A percentile compares a stretch with the other conserved stretches of the same genome.
These are phyloP conservation scores for Termitomyces sp. DNA, from an alignment of 768 basidiomycete genomes.

Conservation along the genomic window DNA sequence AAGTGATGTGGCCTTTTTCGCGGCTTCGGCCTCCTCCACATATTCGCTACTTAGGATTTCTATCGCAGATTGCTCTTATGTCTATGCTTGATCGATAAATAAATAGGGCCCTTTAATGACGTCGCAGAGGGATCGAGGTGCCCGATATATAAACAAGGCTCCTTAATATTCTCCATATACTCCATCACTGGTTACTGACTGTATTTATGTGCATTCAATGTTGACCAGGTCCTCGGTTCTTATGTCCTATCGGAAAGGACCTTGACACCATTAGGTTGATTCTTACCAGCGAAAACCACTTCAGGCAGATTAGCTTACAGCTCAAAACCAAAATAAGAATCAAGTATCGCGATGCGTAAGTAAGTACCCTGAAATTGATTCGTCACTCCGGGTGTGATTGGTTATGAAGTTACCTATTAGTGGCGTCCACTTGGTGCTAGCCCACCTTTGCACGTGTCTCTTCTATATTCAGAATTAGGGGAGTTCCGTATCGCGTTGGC, in stretches of 20 bases:
- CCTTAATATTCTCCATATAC: background rate
- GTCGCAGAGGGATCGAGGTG: too few species aligned
- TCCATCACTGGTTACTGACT: background rate
- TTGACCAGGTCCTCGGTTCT: background rate
- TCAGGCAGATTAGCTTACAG: background rate
- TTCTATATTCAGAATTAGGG: background rate
- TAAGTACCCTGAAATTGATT: background rate
- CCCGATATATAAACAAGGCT: too few species aligned
- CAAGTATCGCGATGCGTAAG: background rate
- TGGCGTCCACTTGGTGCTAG: background rate
- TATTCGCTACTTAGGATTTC: constrained; percentile 13
- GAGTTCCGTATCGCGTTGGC: too few species aligned
- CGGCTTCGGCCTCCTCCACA: constrained; percentile 2
- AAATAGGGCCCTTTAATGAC: background rate
- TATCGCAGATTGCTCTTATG: constrained; percentile 10
- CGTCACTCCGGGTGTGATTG: background rate
- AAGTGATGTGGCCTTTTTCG: constrained; percentile 9
- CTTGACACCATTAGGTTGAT: background rate
- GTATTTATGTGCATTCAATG: constrained; percentile 2
- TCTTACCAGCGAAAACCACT: background rate
- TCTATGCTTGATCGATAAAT: constrained; percentile 6
- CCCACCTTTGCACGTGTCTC: background rate
- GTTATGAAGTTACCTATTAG: background rate
- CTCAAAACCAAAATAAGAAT: background rate
- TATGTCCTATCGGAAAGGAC: background rate